Evolutionary conservation across 768 basidiomycete species (phyloP), one percentile per base, ranked within the genome.

Genomic region (Tephrocybe sp.): DNA sequence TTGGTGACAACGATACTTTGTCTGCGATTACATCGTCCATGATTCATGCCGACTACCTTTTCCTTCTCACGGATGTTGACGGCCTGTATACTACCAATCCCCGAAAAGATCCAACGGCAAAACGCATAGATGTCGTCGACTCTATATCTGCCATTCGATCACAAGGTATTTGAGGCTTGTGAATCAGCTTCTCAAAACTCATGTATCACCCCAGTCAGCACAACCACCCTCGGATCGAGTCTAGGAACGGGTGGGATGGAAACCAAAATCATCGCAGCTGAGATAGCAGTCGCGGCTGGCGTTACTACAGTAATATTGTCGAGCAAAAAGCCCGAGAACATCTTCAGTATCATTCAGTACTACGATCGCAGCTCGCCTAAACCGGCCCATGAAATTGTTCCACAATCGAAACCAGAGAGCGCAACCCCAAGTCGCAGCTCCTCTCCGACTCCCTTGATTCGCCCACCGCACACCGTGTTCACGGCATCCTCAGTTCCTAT

Each of bases 161-260:
- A 9, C 75, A 91, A 82, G 94, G 94, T 91, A 51, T 30, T 73
- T n/a, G n/a, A n/a, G 13, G 32, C 4, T 11, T 7, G 19, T 12
- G 5, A 34, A 16, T 30, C 20, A 42, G 46, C 33, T 46, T 30
- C 32, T 23, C 16, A 10, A 2, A 49, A 52, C 39, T 54, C 41
- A 43, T 7, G 19, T 5, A 33, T 49, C 17, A 31, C 22, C 41
- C 20, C 60, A 96, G 97, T 99, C 7, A 95, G 91, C 67, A 97
- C 92, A 0, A 82, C 83, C 2, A 97, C 97, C 0, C 76, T 96
- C 1, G 97, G 97, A 0, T 95, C 92, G 1, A 91, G 82, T 57
- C 78, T 99, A 10, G 97, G 97, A 0, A 98, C 97, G 1, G 97
- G 97, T 0, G 97, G 97, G 3, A 98, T 98, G 97, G 94, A 97